Base-by-base conservation (phyloP, 768 basidiomycete genomes). In the Mycena pura region DNA sequence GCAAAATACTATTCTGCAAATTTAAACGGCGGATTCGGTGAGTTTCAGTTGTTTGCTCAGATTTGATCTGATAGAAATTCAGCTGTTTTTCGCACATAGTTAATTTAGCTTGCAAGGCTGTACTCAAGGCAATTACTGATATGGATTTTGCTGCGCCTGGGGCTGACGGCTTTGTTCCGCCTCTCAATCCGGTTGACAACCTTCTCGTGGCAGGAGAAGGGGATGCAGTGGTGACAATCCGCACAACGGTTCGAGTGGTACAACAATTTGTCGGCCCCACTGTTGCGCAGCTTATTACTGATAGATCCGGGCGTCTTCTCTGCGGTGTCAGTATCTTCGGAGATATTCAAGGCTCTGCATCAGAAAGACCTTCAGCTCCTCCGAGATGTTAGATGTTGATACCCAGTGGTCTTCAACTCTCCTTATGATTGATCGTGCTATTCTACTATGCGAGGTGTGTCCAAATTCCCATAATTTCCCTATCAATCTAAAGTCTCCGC, bases 321-420 rank as follows among this genome's bases (percentile, higher is more conserved):
- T 76, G 11, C 66, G 69, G 1, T 66, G 69, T 4, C 64, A 70
- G 21, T 57, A 62, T 40, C 72, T 36, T 17, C 58, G 0, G 67
- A 70, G 17, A 59, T 74, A 3, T 19, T 47, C n/a, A n/a, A 57
- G 38, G 24, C 41, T 49, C 47, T 56, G 21, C 5, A 56, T 28
- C 32, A 44, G 6, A 41, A 59, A 19, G 60, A 68, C 25, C 62
- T 71, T 21, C 65, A 76, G 43, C 70, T 76, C 6, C 51, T 76
- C 24, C 56, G 63, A 6, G 73, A 74, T 64, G 69, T 76, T 34
- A 6, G 73, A 74, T 64, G 69, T 76, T 34, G 53, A 50, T 19
- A 71, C 70, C 17, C 60, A 65, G 3, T 76, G 75, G 75, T 74
- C 71, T 15, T 75, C 73, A 14, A 70, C 74, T 6, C 45, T 67